Evolutionary conservation across 2,329 filamentous ascomycete genomes (phyloP), one percentile per base, ranked within the genome.

Genomic region (Acarospora socialis): DNA sequence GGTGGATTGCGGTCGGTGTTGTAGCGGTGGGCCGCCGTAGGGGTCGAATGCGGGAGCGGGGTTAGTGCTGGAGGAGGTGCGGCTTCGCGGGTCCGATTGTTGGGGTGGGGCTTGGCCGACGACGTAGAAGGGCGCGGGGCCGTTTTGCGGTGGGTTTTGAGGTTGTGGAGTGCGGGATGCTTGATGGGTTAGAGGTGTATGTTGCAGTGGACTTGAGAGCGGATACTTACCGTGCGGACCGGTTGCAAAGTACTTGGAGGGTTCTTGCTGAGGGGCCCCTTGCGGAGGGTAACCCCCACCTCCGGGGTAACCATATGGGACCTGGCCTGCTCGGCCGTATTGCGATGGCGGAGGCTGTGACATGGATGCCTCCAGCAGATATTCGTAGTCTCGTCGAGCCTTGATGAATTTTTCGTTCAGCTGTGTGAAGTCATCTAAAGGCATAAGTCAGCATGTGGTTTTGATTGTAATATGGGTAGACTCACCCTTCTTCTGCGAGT

Each of bases 361-460:
- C 87, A 98, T 95, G 34, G 87, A 95, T 12, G 82, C 80, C 56
- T 98, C 90, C 13, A 98, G 65, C n/a, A 98, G 68, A 18, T 81
- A 77, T 58, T 98, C 90, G 53, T 98, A 98, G 57, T 98, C 90
- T 47, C 87, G 73, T 42, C 90, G 77, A 27, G 90, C 90, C 59
- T 98, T 98, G 66, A 98, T 95, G 56, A 98, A 98, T 60, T 95
- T 95, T 56, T 98, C 90, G 50, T 98, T 98, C 40, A 98, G 65
- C 53, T 95, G 87, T 2, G 90, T 94, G 51, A 98, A 95, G 55
- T 98, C 90, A 57, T 98, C 90, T 92, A 43, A 7, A 27, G 12
- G 4, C 13, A 12, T 44, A 52, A 40, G 59, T 54, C 32, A 43
- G 34, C 18, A 9, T 22, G 25, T 21, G 28, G 20, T 16, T 18